These are phyloP conservation scores for Naganishia cerealis DNA, from an alignment of 1,284 basidiomycete genomes.

Conservation along the genomic window DNA sequence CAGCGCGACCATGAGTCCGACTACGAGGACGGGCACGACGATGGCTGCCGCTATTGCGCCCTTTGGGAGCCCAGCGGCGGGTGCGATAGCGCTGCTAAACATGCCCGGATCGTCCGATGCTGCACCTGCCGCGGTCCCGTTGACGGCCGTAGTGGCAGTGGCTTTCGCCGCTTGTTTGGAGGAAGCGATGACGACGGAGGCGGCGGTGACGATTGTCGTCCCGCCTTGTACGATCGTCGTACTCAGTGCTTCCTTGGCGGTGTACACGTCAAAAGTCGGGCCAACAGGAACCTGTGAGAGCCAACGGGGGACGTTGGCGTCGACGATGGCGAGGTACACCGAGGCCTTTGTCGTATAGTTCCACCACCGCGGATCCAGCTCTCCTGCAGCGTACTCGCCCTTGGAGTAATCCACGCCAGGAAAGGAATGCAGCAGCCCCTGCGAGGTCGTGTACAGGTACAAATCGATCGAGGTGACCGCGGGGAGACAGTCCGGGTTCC, in stretches of 20 bases:
- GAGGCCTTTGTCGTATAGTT: conserved; percentile 61
- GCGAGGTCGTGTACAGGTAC: conserved; percentile 61
- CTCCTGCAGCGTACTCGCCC: conserved; percentile 60
- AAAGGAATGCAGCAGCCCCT: conserved; percentile 66
- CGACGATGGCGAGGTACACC: conserved; percentile 69
- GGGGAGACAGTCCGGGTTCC: conserved; percentile 63
- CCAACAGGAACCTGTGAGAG: conserved; percentile 63
- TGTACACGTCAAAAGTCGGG: conserved; percentile 65
- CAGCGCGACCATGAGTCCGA: conserved; percentile 57
- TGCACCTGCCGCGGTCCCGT: conserved; percentile 55
- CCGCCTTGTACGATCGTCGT: conserved; percentile 32
- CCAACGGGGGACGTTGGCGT: conserved; percentile 60
- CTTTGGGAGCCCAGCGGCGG: conserved; percentile 54
- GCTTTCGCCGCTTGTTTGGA: conserved; percentile 38
- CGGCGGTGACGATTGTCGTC: conserved; percentile 36
- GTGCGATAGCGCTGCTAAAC: conserved; percentile 50
- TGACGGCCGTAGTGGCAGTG: conserved; percentile 39
- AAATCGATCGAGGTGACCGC: conserved; percentile 67
- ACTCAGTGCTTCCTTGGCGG: conserved; percentile 57
- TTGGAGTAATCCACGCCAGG: conserved; percentile 60
- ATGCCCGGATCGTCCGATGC: conserved; percentile 56
- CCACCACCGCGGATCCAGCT: conserved; percentile 74
- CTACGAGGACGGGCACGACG: conserved; percentile 65
- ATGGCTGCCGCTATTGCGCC: conserved; percentile 76
- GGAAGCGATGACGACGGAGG: conserved; percentile 47